phyloP scores from a whole-genome alignment of 805 yeast genomes.

The Yarrowia deformans region DNA sequence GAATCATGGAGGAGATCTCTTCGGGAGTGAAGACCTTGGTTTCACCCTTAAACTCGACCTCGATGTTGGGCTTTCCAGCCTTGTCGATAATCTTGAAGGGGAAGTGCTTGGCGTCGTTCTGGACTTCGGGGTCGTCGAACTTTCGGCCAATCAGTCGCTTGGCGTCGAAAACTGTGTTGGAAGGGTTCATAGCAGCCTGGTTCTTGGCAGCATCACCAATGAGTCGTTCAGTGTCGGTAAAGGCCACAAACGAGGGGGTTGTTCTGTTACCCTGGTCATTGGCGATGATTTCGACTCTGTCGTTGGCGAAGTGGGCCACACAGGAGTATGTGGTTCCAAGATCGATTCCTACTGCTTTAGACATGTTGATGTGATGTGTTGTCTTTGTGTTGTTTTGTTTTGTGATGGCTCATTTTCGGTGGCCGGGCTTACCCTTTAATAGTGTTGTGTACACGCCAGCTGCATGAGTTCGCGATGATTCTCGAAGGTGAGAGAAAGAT shows the following conservation, averaged over 20 bases:
- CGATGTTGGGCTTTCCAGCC: conserved; percentile 18
- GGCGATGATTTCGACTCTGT: conserved; percentile 92
- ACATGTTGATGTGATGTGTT: conserved; percentile 50
- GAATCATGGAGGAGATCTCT: conserved; percentile 12
- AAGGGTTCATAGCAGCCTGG: conserved; percentile 96
- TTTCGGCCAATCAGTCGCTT: conserved; percentile 92
- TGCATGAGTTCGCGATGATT: conserved; percentile 1
- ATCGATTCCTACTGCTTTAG: conserved; percentile 73
- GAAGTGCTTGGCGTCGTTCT: conserved; percentile 19
- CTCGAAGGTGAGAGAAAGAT: conserved; percentile 10
- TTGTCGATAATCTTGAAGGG: conserved; percentile 12
- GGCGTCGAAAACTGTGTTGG: conserved; percentile 92
- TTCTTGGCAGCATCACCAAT: conserved; percentile 87
- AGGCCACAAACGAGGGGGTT: conserved; percentile 93
- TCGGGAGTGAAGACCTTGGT: conserved; percentile 14
- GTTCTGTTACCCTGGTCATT: conserved; percentile 99
- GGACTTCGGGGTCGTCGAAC: conserved; percentile 52
- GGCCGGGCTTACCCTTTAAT: not conserved
- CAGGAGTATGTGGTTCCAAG: conserved; percentile 46
- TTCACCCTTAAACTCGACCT: conserved; percentile 10
- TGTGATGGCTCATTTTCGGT: not conserved
- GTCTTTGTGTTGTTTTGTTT: not conserved
- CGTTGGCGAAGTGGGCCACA: conserved; percentile 86
- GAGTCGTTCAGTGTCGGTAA: conserved; percentile 10
- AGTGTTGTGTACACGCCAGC: not conserved